Evolutionary conservation across 2,329 filamentous ascomycete genomes (phyloP), one percentile per base, ranked within the genome.

Genomic region (Trichoderma pleuroti): DNA sequence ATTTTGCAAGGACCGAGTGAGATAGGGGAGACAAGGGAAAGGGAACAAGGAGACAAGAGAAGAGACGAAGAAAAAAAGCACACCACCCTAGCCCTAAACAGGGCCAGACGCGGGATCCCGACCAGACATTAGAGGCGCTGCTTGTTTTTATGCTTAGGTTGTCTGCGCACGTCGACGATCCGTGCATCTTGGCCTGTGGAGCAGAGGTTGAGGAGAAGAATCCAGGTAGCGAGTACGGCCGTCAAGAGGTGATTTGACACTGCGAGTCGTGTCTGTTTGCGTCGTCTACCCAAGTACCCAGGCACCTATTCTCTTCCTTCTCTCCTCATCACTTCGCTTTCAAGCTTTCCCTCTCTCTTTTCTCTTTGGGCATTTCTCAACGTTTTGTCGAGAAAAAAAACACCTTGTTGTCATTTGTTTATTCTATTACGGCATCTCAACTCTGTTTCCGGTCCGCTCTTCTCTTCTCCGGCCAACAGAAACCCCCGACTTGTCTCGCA

Each of bases 111-210:
- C 46, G 28, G 46, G 59, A 70, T 57, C 30, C n/a, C 54, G 65
- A 60, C 65, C 52, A 30, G 30, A 62, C 64, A 56, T n/a, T 49
- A 59, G 54, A 28, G 56, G 56, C 56, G 65, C 66, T 61, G 66
- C 66, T 68, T 68, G 65, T 61, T 68, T 68, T 68, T 68, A 68
- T 68, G 66, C 66, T 68, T 68, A n/a, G n/a, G 66, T 68, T 52
- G 39, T 18, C 30, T 26, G 62, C 56, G 28, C 65, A 68, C 28
- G 8, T 68, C 66, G 66, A 68, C 66, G 66, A 68, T 61, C 66
- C 66, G 66, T 68, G 66, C 66, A 34, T 68, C 34, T 42, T n/a
- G 28, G 34, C 24, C 36, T 60, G 34, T 59, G 54, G 54, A 49
- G 46, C 52, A 54, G 62, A 34, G n/a, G n/a, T 24, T 9, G 21